Evolutionary conservation across 306 rosid genomes (phyloP), one percentile per base, ranked within the genome.

Genomic region (Vigna mungo): DNA sequence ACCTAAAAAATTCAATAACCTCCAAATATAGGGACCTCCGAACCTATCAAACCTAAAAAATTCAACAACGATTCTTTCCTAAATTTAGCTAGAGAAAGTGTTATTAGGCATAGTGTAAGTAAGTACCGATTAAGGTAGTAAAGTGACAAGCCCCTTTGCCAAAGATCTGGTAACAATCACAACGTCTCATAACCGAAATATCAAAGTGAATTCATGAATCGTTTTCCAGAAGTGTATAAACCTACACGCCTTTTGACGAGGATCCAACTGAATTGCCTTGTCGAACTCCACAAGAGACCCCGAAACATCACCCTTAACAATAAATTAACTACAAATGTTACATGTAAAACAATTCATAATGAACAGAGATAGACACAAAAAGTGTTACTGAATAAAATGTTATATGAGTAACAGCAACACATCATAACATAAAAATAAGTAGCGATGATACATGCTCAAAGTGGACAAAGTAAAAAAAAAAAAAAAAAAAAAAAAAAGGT

Each of bases 211-310:
- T 60, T 75, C 11, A 61, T 21, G 68, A 54, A 68, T 16, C 20
- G 15, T 66, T 49, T 64, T 7, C 59, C 60, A 21, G 64, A 80
- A 65, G 12, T 3, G 70, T 7, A 83, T 37, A 67, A 66, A 87
- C 96, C 68, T 85, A 94, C 98, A 94, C 43, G 97, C 96, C 89
- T 88, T 89, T 80, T 90, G 97, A 81, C 98, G 93, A 83, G 92
- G 91, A 84, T 94, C 97, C 88, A 92, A 79, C 68, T 85, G 84
- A 70, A 92, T 88, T 52, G 98, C 97, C 89, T 80, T 83, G 61
- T 94, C 93, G 23, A 94, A 92, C 79, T 94, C 97, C n/a, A 32
- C 92, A 27, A 94, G 36, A 71, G 98, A 94, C 7, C 89, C 97
- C 39, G 79, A 76, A 63, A 90, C 96, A 76, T 94, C 90, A 36